These are phyloP conservation scores for Rhizophora apiculata DNA, from an alignment of 345 rosid species.

Conservation along the genomic window DNA sequence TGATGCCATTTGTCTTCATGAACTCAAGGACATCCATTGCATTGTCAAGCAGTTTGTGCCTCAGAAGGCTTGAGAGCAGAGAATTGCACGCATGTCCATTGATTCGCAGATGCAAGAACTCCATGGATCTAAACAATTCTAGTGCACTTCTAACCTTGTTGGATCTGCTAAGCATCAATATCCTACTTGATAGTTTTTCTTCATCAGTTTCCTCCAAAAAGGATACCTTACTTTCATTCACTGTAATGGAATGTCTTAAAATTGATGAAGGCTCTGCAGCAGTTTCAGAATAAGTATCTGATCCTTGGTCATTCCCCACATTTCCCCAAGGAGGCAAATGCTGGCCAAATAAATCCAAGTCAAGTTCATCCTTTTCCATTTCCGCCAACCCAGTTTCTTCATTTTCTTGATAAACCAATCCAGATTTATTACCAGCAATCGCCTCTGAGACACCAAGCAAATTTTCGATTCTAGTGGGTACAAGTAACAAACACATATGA, in stretches of 20 bases:
- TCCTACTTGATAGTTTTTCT: constrained; percentile 56
- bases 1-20: constrained; percentile 43
- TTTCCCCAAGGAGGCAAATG: constrained; percentile 37
- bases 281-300: constrained; percentile 19
- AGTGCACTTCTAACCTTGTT: constrained; percentile 68
- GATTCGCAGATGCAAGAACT: constrained; percentile 42
- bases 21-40: constrained; percentile 53
- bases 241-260: background rate
- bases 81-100: constrained; percentile 64
- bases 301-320: constrained; percentile 8
- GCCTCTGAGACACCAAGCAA: constrained; percentile 1
- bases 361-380: constrained; percentile 19
- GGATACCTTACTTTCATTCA: constrained; percentile 31
- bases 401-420: constrained; percentile 18
- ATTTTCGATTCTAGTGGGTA: constrained; percentile 9
- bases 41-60: constrained; percentile 41
- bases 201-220: constrained; percentile 67
- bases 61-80: constrained; percentile 59
- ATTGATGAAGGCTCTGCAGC: constrained; percentile 8
- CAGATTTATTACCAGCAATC: constrained; percentile 18
- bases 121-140: constrained; percentile 61
- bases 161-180: constrained; percentile 67
- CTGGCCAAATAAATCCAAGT: constrained; percentile 11
- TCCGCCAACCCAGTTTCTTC: constrained; percentile 10
- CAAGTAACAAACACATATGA: background rate